A percentile compares a stretch with the other conserved stretches of the same genome.
Conservation (phyloP, 2,329 filamentous ascomycete species). For the Lachnum nothofagi region DNA sequence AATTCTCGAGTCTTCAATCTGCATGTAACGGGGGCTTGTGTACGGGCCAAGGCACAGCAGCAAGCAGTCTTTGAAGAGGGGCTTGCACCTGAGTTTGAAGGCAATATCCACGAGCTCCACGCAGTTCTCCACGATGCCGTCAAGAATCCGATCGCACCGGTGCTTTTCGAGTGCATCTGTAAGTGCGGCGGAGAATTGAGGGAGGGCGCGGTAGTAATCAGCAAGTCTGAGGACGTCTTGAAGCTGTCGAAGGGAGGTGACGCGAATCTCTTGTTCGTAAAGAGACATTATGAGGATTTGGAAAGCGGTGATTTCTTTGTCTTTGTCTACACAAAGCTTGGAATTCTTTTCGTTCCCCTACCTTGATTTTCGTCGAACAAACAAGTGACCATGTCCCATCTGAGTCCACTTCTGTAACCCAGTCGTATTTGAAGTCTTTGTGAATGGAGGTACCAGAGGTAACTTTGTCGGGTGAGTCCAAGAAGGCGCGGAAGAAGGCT, state of each 20-base stretch:
- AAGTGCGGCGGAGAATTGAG: neutral
- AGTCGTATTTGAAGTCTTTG: slow-evolving; percentile 5
- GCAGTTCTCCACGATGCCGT: neutral
- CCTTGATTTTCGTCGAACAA: neutral
- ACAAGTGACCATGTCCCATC: slow-evolving; percentile 10
- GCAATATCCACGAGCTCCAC: neutral
- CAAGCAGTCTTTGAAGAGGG: slow-evolving; percentile 2
- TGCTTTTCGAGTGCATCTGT: neutral
- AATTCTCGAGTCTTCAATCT: too few relatives aligned
- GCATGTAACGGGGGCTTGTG: neutral
- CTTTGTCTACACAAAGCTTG: neutral
- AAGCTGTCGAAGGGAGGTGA: neutral
- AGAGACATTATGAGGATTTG: neutral
- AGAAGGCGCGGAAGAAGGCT: slow-evolving; percentile 10
- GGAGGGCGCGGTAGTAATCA: slow-evolving; percentile 7
- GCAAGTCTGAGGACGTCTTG: neutral
- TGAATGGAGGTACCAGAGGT: neutral
- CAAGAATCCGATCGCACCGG: neutral
- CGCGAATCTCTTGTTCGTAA: neutral
- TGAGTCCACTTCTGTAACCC: slow-evolving; percentile 12
- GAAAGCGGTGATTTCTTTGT: neutral
- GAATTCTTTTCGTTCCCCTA: neutral
- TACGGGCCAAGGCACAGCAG: neutral
- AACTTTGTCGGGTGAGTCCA: slow-evolving; percentile 15
- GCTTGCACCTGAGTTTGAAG: neutral